These are phyloP conservation scores for Candida golubevii DNA, from an alignment of 805 yeast species.

Conservation along the genomic window DNA sequence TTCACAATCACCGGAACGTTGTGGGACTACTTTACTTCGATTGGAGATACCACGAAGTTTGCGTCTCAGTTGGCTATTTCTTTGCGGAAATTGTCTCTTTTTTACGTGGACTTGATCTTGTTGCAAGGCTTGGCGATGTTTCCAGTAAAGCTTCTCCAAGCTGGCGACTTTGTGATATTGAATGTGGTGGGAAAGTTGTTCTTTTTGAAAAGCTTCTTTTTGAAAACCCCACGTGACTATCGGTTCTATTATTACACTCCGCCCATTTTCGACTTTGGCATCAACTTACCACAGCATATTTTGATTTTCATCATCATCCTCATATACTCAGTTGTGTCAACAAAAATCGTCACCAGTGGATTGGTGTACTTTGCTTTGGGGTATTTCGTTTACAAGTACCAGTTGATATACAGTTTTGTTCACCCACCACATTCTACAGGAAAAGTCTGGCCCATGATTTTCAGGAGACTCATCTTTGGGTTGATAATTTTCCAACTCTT, in stretches of 20 bases:
- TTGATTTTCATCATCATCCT: conserved; percentile 54
- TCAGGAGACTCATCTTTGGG: conserved; percentile 52
- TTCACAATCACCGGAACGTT: conserved; percentile 60
- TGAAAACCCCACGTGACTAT: conserved; percentile 49
- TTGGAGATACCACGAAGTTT: conserved; percentile 55
- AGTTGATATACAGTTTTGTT: conserved; percentile 55
- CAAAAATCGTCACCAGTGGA: conserved; percentile 57
- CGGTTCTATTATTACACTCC: conserved; percentile 52
- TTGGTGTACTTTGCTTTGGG: conserved; percentile 53
- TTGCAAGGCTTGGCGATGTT: conserved; percentile 69
- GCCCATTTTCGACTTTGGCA: conserved; percentile 56
- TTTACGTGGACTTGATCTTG: conserved; percentile 57
- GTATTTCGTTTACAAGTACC: conserved; percentile 58
- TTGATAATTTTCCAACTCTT: conserved; percentile 54
- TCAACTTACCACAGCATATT: conserved; percentile 59
- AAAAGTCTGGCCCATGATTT: conserved; percentile 62
- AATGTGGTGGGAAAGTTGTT: conserved; percentile 37
- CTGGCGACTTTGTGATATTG: conserved; percentile 48
- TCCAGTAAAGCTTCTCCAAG: conserved; percentile 52
- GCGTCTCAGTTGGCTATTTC: conserved; percentile 54
- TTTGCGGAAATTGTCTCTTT: conserved; percentile 47
- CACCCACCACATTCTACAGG: conserved; percentile 67
- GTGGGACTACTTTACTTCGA: conserved; percentile 53
- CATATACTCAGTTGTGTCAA: conserved; percentile 57
- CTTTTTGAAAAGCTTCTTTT: conserved; percentile 35